Evolutionary conservation across 257 asterid species (phyloP).

Genomic region (Jacaranda copaia): DNA sequence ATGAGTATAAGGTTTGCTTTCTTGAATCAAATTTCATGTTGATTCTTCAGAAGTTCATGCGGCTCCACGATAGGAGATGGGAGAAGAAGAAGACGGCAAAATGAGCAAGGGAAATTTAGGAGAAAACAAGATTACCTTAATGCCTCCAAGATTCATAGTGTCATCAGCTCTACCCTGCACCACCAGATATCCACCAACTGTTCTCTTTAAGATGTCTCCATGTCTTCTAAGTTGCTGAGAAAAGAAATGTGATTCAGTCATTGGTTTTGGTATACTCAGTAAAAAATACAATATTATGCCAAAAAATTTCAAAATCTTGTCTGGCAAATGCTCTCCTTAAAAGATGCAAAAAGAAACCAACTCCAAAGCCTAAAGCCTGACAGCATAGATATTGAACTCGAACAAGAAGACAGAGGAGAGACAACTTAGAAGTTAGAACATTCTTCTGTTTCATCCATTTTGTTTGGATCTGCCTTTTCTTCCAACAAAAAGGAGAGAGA

Average conservation of each 20-base stretch:
- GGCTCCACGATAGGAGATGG: not conserved
- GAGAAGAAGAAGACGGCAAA: not conserved
- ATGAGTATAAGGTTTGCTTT: not conserved
- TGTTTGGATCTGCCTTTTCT: no score
- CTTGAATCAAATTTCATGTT: not conserved
- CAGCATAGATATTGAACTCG: no score
- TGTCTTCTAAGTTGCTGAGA: constrained; percentile 90
- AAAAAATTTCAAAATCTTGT: no score
- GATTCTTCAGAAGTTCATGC: not conserved
- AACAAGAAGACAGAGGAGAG: no score
- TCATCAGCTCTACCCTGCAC: constrained; percentile 97
- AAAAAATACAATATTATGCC: no score
- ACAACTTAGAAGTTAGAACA: no score
- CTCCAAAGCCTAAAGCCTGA: no score
- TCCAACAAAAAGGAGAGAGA: no score
- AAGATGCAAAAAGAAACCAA: no score
- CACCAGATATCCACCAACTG: constrained; percentile 66
- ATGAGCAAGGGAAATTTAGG: not conserved
- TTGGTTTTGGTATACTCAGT: not conserved
- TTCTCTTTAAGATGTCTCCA: constrained; percentile 83
- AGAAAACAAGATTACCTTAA: constrained; percentile 58
- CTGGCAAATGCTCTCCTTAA: no score
- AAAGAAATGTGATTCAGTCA: constrained; percentile 6
- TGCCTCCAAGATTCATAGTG: constrained; percentile 98
- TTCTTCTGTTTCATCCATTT: no score